phyloP scores from a whole-genome alignment of 805 yeast species.

The Ogataea kodamae region DNA sequence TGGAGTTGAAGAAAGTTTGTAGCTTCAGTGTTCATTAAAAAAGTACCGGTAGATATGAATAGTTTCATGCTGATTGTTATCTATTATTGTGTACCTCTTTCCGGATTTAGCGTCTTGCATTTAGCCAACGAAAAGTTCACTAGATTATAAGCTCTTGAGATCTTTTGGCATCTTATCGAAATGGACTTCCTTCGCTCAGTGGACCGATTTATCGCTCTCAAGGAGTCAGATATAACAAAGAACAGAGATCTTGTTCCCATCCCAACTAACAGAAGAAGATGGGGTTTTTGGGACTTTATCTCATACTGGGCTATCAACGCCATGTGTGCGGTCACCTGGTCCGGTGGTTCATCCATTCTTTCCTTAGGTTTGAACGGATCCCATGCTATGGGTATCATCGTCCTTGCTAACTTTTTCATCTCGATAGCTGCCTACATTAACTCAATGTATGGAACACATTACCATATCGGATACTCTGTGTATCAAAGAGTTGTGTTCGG shows the following conservation, averaged over 20 bases:
- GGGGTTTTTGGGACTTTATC: constrained; percentile 31
- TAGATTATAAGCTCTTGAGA: too few relatives aligned
- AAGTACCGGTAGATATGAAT: too few relatives aligned
- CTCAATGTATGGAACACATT: constrained; percentile 46
- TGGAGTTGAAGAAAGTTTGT: too few relatives aligned
- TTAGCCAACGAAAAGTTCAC: too few relatives aligned
- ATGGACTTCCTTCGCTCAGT: constrained; percentile 4
- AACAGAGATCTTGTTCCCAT: constrained; percentile 35
- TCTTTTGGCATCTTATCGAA: too few relatives aligned
- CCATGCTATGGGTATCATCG: constrained; percentile 42
- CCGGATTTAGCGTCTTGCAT: too few relatives aligned
- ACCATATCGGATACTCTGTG: constrained; percentile 49
- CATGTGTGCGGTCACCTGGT: constrained; percentile 27
- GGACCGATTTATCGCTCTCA: constrained; percentile 1
- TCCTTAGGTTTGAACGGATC: constrained; percentile 44
- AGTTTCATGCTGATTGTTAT: too few relatives aligned
- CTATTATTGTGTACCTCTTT: too few relatives aligned
- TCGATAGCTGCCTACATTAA: constrained; percentile 42
- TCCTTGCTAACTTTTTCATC: constrained; percentile 46
- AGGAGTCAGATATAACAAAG: constrained; percentile 7
- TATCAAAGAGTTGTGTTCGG: constrained; percentile 45
- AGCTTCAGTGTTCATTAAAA: too few relatives aligned
- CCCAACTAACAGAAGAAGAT: constrained; percentile 35
- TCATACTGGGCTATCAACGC: constrained; percentile 30
- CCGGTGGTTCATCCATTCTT: constrained; percentile 40